Evolutionary conservation across 139 green algal genomes (phyloP), one percentile per base, ranked within the genome.

Genomic region (Haematococcus lacustris): DNA sequence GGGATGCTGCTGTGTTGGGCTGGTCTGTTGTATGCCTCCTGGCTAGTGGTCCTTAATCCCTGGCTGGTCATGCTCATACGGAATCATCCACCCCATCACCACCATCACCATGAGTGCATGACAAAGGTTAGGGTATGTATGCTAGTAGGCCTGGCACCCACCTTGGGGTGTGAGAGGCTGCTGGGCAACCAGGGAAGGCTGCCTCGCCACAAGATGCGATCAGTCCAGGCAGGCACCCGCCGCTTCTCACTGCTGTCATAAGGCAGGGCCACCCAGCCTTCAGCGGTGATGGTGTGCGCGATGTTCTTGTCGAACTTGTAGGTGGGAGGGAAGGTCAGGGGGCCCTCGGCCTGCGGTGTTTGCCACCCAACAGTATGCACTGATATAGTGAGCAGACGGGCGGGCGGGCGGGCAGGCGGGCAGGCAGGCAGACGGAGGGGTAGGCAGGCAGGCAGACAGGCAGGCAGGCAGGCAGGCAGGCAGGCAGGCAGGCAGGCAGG

Each of bases 301-400:
- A n/a, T n/a, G n/a, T n/a, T n/a, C 73, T 93, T 93, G 76, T 96
- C 85, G 73, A 96, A 97, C 82, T 97, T 97, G 85, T 97, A 97
- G 17, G 93, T 97, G 66, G 93, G 93, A 38, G 83, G 76, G 77
- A 97, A 97, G n/a, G 62, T 64, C 50, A 97, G 88, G 37, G 77
- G 69, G 2, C 76, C 91, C 80, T 97, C 91, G 50, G 61, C 66
- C 67, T 82, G 71, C 9, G 43, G 9, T 9, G 43, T 9, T 53
- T 9, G 17, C 9, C 43, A 28, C 9, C 43, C 43, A 9, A 53
- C 57, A 37, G 57, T 23, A 64, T 7, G 13, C 4, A 64, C 17
- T 9, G 32, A 33, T 25, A 30, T 9, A 64, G 57, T 9, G 17
- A 53, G 43, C 43, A 17, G 43, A 17, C 17, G 43, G 17, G 43